Base-by-base conservation (phyloP, 345 rosid species). In the Populus euphratica region DNA sequence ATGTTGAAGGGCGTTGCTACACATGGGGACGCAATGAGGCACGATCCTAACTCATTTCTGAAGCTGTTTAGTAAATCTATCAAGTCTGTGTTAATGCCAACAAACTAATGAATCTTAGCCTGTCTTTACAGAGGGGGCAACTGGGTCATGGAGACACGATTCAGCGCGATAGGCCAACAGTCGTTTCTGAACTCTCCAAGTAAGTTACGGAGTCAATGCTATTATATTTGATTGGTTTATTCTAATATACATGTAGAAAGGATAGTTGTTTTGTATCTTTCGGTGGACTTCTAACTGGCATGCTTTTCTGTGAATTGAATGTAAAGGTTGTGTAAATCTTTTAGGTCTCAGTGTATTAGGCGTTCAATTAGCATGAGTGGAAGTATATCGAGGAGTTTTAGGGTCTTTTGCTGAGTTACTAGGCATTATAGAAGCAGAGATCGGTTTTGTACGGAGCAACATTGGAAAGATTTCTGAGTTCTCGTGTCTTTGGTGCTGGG, bases 21-120 rank as follows among this genome's bases (percentile, higher is more conserved):
- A 96, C 99, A 2, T 96, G 98, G 99, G 99, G 99, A 38, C 94
- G 97, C 49, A 96, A 96, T 76, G 99, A 96, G 92, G 99, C 82
- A 83, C 76, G 86, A 10, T 13, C 79, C 76, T 39, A 33, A 43
- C 69, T 77, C 59, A 11, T 10, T 36, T 69, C 5, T 68, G 61
- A 69, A 63, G 23, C 5, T 77, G 49, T 76, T 61, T 68, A 8
- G 8, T 39, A 41, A 39, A 36, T 76, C 70, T 66, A 56, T 23
- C 69, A 29, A 44, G 14, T 75, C 21, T 27, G 10, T 43, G 64
- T 76, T 73, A 79, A 17, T 23, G 70, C 59, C 52, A 17, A 13
- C 70, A 14, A 69, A 73, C 50, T 87, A 25, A 76, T 43, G 41
- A 59, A 73, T 72, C 74, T 84, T 75, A 20, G 21, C 6, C 84